phyloP scores from a whole-genome alignment of 1,139 yeast genomes.

The Scheffersomyces cryptocercus region DNA sequence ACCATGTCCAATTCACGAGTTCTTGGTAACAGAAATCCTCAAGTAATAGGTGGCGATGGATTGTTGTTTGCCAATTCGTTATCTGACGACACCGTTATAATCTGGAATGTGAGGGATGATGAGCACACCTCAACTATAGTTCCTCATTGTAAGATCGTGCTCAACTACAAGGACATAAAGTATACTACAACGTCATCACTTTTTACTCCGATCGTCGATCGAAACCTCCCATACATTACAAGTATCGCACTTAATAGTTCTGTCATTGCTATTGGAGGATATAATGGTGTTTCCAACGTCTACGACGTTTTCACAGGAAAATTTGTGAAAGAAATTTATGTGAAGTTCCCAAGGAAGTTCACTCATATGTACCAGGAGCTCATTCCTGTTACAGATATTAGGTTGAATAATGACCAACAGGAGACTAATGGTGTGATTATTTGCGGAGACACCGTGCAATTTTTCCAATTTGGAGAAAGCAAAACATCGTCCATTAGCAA shows the following conservation, averaged over 20 bases:
- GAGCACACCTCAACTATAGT: conserved; percentile 13
- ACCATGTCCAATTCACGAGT: conserved; percentile 4
- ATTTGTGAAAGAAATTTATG: conserved; percentile 47
- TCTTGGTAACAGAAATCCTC: conserved; percentile 3
- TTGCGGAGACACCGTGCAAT: conserved; percentile 60
- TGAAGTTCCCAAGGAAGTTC: conserved; percentile 46
- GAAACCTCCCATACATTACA: conserved; percentile 15
- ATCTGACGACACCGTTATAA: conserved; percentile 36
- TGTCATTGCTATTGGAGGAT: conserved; percentile 61
- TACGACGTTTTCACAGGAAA: conserved; percentile 66
- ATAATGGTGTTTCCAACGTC: conserved; percentile 61
- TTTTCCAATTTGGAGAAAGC: conserved; percentile 57
- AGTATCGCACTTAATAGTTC: conserved; percentile 40
- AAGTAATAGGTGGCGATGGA: conserved; percentile 56
- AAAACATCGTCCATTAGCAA: conserved; percentile 7
- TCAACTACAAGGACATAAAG: neutral
- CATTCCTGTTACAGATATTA: conserved; percentile 44
- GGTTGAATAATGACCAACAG: conserved; percentile 41
- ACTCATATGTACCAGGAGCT: conserved; percentile 17
- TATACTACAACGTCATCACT: neutral
- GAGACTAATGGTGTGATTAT: conserved; percentile 55
- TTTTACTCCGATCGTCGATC: neutral
- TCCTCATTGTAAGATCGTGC: conserved; percentile 19
- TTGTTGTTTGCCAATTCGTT: conserved; percentile 47
- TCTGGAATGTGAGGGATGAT: conserved; percentile 44